Base-by-base conservation (phyloP, 1,284 basidiomycete genomes). In the Apiotrichum sp. region DNA sequence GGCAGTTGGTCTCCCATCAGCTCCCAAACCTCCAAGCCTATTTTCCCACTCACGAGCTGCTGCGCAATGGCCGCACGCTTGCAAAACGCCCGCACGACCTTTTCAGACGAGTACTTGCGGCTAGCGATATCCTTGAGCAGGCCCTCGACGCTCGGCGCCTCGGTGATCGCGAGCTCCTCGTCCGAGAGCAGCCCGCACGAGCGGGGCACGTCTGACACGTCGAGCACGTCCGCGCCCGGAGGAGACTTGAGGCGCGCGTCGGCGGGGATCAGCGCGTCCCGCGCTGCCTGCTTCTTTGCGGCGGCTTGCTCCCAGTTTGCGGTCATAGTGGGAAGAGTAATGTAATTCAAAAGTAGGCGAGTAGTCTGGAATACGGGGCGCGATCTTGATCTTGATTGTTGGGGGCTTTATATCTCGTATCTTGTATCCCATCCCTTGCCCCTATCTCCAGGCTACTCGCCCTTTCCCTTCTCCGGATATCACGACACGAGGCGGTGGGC, bases 61-160 rank as follows among this genome's bases (percentile, higher is more conserved):
- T 91, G 89, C 0, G 89, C 88, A 50, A 90, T 75, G 46, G 87
- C 79, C 0, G 89, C 86, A 32, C 88, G 79, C 76, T 90, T 90
- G 69, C 83, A 83, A 71, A 86, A 90, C 0, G 88, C 73, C 4
- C 56, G 35, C 6, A 59, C 62, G 7, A 71, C 68, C 31, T 65
- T 63, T 33, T 64, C 60, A 22, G 59, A 57, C 36, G 48, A 64
- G 42, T 62, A 48, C 51, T 58, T 50, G 1, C 59, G 54, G 10
- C 40, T 51, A 32, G 55, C 36, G 53, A 73, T 62, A 49, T 55
- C 49, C 32, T 53, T 48, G 14, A 70, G 62, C 33, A 73, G 59
- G 11, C 45, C 55, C 31, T 22, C 31, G 0, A 61, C 52, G 9
- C 71, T 65, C 50, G 71, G 22, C 75, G 64, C 76, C 52, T 80